Conservation (phyloP, 2,329 filamentous ascomycete genomes). For the Botrytis elliptica region DNA sequence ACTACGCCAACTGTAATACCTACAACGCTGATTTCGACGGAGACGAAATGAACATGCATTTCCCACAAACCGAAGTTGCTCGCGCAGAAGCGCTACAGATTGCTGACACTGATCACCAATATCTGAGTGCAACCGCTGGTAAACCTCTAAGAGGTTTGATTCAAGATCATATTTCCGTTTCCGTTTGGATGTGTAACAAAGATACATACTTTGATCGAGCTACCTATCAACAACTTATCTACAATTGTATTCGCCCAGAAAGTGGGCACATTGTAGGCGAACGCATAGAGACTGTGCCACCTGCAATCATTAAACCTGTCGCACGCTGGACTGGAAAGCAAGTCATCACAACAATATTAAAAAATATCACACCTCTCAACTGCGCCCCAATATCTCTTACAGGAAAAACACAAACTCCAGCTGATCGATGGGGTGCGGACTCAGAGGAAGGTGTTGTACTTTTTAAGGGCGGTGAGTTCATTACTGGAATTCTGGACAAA, state of each 20-base stretch:
- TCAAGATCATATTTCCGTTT: constrained; percentile 97
- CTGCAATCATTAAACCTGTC: constrained; percentile 77
- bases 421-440: constrained; percentile 74
- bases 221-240: constrained; percentile 92
- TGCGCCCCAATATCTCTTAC: constrained; percentile 76
- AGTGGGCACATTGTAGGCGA: constrained; percentile 83
- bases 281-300: constrained; percentile 75
- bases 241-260: constrained; percentile 85
- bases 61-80: constrained; percentile 94
- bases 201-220: constrained; percentile 87
- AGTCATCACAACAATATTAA: constrained; percentile 85
- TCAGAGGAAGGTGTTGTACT: constrained; percentile 78
- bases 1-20: constrained; percentile 99
- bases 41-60: constrained; percentile 99
- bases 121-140: constrained; percentile 88
- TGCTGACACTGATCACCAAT: constrained; percentile 96
- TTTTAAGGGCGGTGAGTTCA: constrained; percentile 81
- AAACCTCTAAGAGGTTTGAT: constrained; percentile 94
- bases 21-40: constrained; percentile 99
- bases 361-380: constrained; percentile 80
- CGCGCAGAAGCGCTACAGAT: constrained; percentile 89
- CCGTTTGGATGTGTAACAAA: constrained; percentile 83
- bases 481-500: constrained; percentile 93
- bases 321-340: constrained; percentile 95
- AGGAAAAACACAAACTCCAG: constrained; percentile 74